Base-by-base conservation (phyloP, 169 alveolate species). In the Cryptosporidium muris region DNA sequence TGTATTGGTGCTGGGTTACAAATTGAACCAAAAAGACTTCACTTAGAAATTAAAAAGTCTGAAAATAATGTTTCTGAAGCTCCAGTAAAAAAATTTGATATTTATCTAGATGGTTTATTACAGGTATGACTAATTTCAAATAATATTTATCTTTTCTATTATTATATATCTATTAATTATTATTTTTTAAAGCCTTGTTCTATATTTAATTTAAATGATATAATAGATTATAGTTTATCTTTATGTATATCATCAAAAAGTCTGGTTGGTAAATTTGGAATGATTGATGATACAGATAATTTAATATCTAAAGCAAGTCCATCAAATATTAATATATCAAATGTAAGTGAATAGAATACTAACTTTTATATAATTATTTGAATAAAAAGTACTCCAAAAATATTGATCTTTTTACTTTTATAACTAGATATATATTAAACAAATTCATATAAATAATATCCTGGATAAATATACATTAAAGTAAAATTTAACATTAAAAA, bases 1-100 rank as follows among this genome's bases (percentile, higher is more conserved):
- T 60, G 58, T 48, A 40, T 65, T 51, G 89, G 81, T 2, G 4
- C 49, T 51, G 89, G 89, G 16, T 68, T 81, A 38, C 65, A 81
- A 40, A 49, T 81, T 48, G 89, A 63, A 6, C 89, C 89, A 37
- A 48, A 14, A n/a, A 65, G 89, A 45, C 12, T 81, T 14, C 8
- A n/a, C 47, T 58, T 74, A n/a, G 16, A 8, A 40, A 34, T 37
- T 1, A 65, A 66, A 3, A 42, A 45, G 12, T 2, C 12, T 45
- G 11, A 11, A 0, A 43, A 1, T 45, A 12, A 42, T 45, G 0
- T 49, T 9, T 66, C 11, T 4, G 37, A 16, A 40, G 12, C 3
- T 8, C 14, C 6, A 1, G 25, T 74, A 43, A 7, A n/a, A 36
- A 25, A 45, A 47, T 58, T 60, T 11, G 25, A 16, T 25, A 74